Base-by-base conservation (phyloP, 1,284 basidiomycete species). In the Neonothopanus nambi region DNA sequence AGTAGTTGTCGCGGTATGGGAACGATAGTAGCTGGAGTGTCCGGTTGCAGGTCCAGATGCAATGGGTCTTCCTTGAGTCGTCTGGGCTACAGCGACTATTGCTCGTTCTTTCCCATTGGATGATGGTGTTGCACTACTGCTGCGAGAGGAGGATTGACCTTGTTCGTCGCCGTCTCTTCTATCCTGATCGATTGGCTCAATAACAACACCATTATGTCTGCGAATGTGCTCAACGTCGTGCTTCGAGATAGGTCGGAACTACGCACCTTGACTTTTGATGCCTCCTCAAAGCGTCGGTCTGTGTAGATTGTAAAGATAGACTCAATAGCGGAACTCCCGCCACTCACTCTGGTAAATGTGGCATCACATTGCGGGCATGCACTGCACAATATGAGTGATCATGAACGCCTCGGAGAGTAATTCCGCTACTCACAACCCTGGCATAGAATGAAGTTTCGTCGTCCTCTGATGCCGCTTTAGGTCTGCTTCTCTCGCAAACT, bases 401-500 rank as follows among this genome's bases (percentile, higher is more conserved):
- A 49, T 61, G 51, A 42, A 55, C 45, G 33, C 54, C 39, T 41
- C 42, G 33, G 15, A 51, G 48, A 56, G 47, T 61, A 58, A 35
- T 48, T 44, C 48, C 43, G 42, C 33, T 47, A 80, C 85, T 67
- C 64, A 89, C 87, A 84, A 89, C 63, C 79, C 80, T 28, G 86
- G 85, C 66, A 82, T 74, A 3, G 83, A 82, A 68, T 89, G 87
- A 28, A 78, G 66, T 66, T 87, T 89, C 20, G 87, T 87, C 21
- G 87, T 89, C 63, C 85, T 73, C 66, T 89, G 87, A 67, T 89
- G 87, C 60, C 87, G 66, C 72, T 89, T 89, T 57, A 89, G 70
- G 73, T 89, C 87, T 11, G 87, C 87, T 67, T 89, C 87, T 51
- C 87, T 78, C 43, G 85, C 87, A 64, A 89, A 89, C 63, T 84